A percentile compares a stretch with the other conserved stretches of the same genome.
phyloP scores from a whole-genome alignment of 2,329 filamentous ascomycete species.

The Cryphonectria nitschkei region DNA sequence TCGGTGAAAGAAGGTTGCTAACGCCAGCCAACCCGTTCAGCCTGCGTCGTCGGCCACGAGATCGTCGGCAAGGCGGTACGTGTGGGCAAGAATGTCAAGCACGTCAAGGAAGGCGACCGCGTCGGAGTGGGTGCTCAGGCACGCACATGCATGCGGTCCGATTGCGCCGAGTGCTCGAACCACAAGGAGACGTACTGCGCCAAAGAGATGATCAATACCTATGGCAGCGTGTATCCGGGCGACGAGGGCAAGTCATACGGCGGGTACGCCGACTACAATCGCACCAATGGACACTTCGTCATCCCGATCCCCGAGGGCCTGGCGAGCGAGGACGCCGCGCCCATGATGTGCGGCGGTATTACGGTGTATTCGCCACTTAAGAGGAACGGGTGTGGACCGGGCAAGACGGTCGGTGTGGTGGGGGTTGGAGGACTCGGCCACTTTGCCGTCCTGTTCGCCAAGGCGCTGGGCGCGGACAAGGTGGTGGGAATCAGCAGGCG shows the following conservation, averaged over 20 bases:
- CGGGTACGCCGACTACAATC: slow-evolving; percentile 46
- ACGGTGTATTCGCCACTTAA: slow-evolving; percentile 66
- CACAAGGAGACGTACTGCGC: slow-evolving; percentile 45
- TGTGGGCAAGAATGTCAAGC: slow-evolving; percentile 49
- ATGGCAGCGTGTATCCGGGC: slow-evolving; percentile 52
- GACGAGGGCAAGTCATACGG: slow-evolving; percentile 62
- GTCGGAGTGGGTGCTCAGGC: slow-evolving; percentile 64
- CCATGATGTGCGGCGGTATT: slow-evolving; percentile 71
- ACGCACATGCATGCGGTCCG: slow-evolving; percentile 52
- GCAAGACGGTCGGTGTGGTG: slow-evolving; percentile 68
- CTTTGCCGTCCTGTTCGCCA: slow-evolving; percentile 69
- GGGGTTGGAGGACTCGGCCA: slow-evolving; percentile 71
- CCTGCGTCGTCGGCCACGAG: slow-evolving; percentile 61
- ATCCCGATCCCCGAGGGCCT: slow-evolving; percentile 48
- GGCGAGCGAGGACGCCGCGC: slow-evolving; percentile 49
- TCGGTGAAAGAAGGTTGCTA: background rate
- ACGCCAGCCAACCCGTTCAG: slow-evolving; percentile 29
- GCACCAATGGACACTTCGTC: slow-evolving; percentile 47
- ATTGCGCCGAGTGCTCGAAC: slow-evolving; percentile 45
- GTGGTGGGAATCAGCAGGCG: slow-evolving; percentile 62
- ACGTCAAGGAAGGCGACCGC: slow-evolving; percentile 61
- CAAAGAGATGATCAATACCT: slow-evolving; percentile 51
- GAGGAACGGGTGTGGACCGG: slow-evolving; percentile 65
- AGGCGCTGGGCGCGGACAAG: slow-evolving; percentile 64
- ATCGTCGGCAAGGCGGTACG: slow-evolving; percentile 59